Evolutionary conservation across 345 rosid genomes (phyloP).

Genomic region (Lumnitzera racemosa): DNA sequence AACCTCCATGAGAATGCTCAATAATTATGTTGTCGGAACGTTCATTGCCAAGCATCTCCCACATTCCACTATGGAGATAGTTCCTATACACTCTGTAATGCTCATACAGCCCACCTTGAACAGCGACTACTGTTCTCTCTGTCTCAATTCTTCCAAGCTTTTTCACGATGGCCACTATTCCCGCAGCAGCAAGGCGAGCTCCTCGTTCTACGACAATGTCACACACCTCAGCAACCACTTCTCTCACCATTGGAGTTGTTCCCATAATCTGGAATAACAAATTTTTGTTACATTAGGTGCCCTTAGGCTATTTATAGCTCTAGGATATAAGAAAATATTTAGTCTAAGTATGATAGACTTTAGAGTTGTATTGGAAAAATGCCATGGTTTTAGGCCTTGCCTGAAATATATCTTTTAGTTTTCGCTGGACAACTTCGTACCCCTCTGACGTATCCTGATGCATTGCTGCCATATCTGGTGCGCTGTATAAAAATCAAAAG

Average conservation of each 20-base stretch:
- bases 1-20: slow-evolving; percentile 49
- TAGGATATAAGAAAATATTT: not conserved
- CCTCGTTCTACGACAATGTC: slow-evolving; percentile 57
- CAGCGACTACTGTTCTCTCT: slow-evolving; percentile 38
- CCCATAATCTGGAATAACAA: slow-evolving; percentile 28
- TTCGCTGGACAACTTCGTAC: slow-evolving; percentile 14
- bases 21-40: slow-evolving; percentile 41
- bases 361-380: too few species aligned
- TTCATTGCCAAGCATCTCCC: slow-evolving; percentile 69
- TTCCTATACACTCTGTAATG: slow-evolving; percentile 56
- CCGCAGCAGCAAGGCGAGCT: slow-evolving; percentile 60
- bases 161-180: slow-evolving; percentile 55
- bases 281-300: too few species aligned
- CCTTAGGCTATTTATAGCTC: not conserved
- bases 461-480: slow-evolving; percentile 28
- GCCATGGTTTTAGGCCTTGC: not conserved
- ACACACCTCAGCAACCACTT: slow-evolving; percentile 53
- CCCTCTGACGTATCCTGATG: slow-evolving; percentile 31
- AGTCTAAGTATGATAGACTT: not conserved
- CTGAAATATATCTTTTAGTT: slow-evolving; percentile 17
- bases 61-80: slow-evolving; percentile 48
- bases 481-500: not conserved
- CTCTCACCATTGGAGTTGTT: slow-evolving; percentile 34
- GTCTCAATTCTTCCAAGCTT: slow-evolving; percentile 50
- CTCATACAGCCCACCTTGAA: slow-evolving; percentile 65